Evolutionary conservation across 371 early-diverging fungal species (phyloP), one percentile per base, ranked within the genome.

Genomic region (Polyrhizophydium stewartii): DNA sequence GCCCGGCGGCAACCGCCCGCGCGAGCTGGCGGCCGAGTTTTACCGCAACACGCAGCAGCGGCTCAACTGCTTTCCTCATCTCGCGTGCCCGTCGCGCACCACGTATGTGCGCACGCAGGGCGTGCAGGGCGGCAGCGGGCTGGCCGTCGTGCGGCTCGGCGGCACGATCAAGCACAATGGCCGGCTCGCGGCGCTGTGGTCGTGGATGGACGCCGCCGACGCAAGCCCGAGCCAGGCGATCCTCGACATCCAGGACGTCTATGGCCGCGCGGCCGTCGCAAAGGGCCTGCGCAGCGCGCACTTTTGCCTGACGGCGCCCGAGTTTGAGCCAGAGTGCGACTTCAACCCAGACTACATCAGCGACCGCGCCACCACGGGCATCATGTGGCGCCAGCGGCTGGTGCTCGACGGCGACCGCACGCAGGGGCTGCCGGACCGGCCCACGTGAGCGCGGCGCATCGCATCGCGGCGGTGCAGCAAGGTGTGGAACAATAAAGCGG

Each of bases 251-350:
- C 49, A 47, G 16, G 49, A 47, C 3, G 28, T 16, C 10, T 47
- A 47, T 28, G 49, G 49, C 3, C 49, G 28, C 22, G 49, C 10
- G 3, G 49, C 49, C 22, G 28, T 16, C 10, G 61, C 60, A 7
- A 86, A 86, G 56, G 75, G 77, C 2, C 84, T 74, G 57, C 32
- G 67, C 0, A 75, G 79, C 49, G 90, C 90, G 13, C 77, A 80
- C 16, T 85, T 88, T 66, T 47, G 49, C 49, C 28, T 47, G 49
- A 47, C 49, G 16, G 28, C 49, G 16, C 49, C 49, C 22, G 49
- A 28, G 25, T 47, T 47, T 10, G 9, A 47, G 49, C 9, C 7
- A 3, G 49, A 47, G 28, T 47, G 49, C 28, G 28, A 47, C 16
- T 16, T 47, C 28, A 28, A 47, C 28, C 49, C 49, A 25, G 49